phyloP scores from a whole-genome alignment of 2,329 filamentous ascomycete species.

The Aulographum hederae region DNA sequence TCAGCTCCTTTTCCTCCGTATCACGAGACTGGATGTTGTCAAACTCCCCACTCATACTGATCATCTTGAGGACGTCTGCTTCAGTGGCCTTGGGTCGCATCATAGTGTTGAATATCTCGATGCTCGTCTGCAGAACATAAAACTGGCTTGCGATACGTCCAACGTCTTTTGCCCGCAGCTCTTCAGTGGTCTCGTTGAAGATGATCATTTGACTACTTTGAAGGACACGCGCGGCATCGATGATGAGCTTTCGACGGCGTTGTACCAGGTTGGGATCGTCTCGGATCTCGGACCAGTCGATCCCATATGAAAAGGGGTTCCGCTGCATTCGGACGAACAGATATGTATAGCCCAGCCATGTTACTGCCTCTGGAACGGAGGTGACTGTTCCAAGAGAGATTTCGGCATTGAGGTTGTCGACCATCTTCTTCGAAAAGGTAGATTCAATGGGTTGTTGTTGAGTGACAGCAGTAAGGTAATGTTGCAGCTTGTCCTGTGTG shows the following conservation, averaged over 20 bases:
- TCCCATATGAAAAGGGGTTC: slow-evolving; percentile 82
- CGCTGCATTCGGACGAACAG: slow-evolving; percentile 92
- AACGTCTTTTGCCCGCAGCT: slow-evolving; percentile 84
- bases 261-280: slow-evolving; percentile 82
- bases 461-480: slow-evolving; percentile 85
- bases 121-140: slow-evolving; percentile 83
- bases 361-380: slow-evolving; percentile 79
- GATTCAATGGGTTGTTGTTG: slow-evolving; percentile 96
- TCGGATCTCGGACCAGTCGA: slow-evolving; percentile 78
- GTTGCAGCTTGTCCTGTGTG: slow-evolving; percentile 76
- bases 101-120: slow-evolving; percentile 91
- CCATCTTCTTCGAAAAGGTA: slow-evolving; percentile 80
- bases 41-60: slow-evolving; percentile 94
- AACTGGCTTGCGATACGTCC: slow-evolving; percentile 94
- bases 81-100: slow-evolving; percentile 77
- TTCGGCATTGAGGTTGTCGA: slow-evolving; percentile 94
- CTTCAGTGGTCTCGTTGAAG: slow-evolving; percentile 87
- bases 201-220: slow-evolving; percentile 98
- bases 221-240: slow-evolving; percentile 70
- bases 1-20: slow-evolving; percentile 75
- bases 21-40: slow-evolving; percentile 92
- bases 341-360: slow-evolving; percentile 97
- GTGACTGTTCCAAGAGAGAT: slow-evolving; percentile 89
- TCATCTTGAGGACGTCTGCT: slow-evolving; percentile 87
- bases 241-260: slow-evolving; percentile 66